Percentiles rank a stretch among this genome's conserved stretches.
phyloP scores from a whole-genome alignment of 2,329 filamentous ascomycete genomes.

The Colletotrichum sp. region DNA sequence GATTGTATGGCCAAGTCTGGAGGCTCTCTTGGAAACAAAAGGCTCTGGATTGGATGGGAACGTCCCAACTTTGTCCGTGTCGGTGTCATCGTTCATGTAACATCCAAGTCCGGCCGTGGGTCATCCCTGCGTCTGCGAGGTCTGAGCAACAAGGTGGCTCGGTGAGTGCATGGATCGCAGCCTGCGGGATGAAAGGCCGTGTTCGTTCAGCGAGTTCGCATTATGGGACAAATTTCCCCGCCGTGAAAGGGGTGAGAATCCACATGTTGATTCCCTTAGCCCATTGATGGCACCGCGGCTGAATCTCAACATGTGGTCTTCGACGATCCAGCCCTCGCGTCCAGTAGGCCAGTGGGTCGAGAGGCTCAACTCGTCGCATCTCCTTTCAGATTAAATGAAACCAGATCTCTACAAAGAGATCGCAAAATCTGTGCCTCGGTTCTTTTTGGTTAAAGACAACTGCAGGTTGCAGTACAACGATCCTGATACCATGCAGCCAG shows the following conservation, averaged over 20 bases:
- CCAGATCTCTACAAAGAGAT: neutral
- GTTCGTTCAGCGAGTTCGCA: neutral
- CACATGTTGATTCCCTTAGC: neutral
- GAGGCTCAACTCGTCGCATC: neutral
- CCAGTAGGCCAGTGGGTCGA: neutral
- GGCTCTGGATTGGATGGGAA: neutral
- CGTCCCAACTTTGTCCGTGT: neutral
- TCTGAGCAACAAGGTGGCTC: neutral
- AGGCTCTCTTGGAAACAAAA: neutral
- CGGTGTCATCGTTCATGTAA: conserved; percentile 1
- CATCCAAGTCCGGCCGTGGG: neutral
- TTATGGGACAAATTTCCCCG: neutral
- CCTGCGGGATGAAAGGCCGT: neutral
- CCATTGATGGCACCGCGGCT: neutral
- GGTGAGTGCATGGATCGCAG: neutral
- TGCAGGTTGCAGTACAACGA: neutral
- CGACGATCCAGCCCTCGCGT: neutral
- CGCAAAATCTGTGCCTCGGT: neutral
- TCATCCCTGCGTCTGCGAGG: neutral
- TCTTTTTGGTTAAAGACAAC: neutral
- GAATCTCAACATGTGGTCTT: neutral
- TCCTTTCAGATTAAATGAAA: neutral
- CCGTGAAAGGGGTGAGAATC: neutral
- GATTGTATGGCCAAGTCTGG: neutral
- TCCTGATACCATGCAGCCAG: neutral